A percentile compares a stretch with the other conserved stretches of the same genome.
These are phyloP conservation scores for Cytospora schulzeri DNA, from an alignment of 2,329 filamentous ascomycete species.

Conservation along the genomic window DNA sequence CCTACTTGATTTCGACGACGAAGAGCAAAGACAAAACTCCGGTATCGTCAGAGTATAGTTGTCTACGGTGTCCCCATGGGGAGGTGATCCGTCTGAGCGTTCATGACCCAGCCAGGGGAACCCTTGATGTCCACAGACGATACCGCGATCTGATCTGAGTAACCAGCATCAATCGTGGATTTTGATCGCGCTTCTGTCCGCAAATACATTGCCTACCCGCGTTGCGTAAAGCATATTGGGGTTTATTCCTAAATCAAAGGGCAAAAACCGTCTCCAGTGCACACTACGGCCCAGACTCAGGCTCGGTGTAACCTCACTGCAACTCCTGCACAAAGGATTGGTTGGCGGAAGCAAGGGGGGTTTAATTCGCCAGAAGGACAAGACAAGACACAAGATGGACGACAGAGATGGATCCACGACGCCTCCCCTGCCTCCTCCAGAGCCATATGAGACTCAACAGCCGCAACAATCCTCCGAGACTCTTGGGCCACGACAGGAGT, in stretches of 20 bases:
- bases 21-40: neutral
- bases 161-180: too few species aligned
- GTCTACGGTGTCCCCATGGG: neutral
- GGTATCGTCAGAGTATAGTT: neutral
- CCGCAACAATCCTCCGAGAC: neutral
- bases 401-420: conserved; percentile 22
- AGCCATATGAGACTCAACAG: conserved; percentile 5
- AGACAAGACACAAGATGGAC: conserved; percentile 21
- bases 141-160: neutral
- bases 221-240: neutral
- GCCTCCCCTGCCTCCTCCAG: conserved; percentile 25
- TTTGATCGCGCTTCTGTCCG: neutral
- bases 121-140: neutral
- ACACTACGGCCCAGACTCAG: neutral
- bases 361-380: too few species aligned
- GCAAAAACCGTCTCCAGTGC: neutral
- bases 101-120: neutral
- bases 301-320: neutral
- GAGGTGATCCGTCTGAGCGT: neutral
- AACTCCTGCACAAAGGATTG: neutral
- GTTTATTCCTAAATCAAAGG: neutral
- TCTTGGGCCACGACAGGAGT: neutral
- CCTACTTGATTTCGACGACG: neutral
- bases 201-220: neutral
- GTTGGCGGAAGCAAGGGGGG: neutral